Conservation (phyloP, 2,329 filamentous ascomycete genomes). For the Colletotrichum chrysophilum region DNA sequence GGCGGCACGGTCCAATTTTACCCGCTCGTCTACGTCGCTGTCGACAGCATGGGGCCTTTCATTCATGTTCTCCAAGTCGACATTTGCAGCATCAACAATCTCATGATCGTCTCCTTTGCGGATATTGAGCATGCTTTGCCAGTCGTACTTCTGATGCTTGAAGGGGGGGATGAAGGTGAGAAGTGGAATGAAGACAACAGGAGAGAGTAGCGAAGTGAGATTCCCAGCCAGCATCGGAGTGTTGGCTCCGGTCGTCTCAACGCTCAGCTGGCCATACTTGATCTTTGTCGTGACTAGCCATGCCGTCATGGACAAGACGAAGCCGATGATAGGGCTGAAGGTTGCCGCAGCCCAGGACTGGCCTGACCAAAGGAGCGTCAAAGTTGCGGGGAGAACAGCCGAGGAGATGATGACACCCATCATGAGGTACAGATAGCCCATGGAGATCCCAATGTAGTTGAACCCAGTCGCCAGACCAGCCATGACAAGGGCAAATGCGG, state of each 20-base stretch:
- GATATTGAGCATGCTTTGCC: conserved; percentile 76
- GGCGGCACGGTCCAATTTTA: conserved; percentile 52
- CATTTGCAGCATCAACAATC: conserved; percentile 62
- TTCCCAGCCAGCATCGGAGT: conserved; percentile 83
- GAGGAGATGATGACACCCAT: conserved; percentile 86
- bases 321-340: conserved; percentile 71
- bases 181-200: conserved; percentile 71
- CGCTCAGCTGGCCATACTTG: conserved; percentile 67
- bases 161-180: conserved; percentile 59
- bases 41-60: conserved; percentile 31
- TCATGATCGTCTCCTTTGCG: conserved; percentile 76
- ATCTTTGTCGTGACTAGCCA: conserved; percentile 81
- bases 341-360: conserved; percentile 67
- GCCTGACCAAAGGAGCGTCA: conserved; percentile 76
- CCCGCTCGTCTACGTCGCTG: conserved; percentile 36
- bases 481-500: conserved; percentile 73
- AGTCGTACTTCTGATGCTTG: conserved; percentile 73
- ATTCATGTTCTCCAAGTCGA: conserved; percentile 70
- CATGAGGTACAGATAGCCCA: conserved; percentile 82
- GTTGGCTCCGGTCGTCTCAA: conserved; percentile 76
- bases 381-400: conserved; percentile 75
- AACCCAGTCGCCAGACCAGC: conserved; percentile 75
- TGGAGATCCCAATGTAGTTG: conserved; percentile 70
- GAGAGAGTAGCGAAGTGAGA: conserved; percentile 76
- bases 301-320: conserved; percentile 71